Evolutionary conservation across 306 rosid species (phyloP), one percentile per base, ranked within the genome.

Genomic region (Citrullus colocynthis): DNA sequence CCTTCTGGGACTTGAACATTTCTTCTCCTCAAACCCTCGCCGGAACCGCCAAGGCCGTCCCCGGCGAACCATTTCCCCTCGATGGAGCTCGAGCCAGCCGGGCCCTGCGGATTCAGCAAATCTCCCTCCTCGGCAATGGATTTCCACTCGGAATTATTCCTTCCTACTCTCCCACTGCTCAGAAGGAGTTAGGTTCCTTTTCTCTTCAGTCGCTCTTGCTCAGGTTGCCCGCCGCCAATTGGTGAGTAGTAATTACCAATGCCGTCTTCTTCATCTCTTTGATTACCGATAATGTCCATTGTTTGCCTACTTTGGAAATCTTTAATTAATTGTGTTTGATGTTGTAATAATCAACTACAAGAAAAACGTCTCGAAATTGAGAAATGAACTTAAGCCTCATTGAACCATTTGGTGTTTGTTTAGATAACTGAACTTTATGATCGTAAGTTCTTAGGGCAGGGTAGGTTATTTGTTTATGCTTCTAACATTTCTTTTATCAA

Each of bases 1-100:
- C 91, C 21, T 94, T 91, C 85, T 87, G 93, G 95, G 95, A 91
- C 79, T 59, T 85, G 57, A 88, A 92, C 78, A 79, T 91, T 17
- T 78, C 96, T 0, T 85, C 98, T 0, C 90, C 98, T 71, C 96
- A 76, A 39, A 75, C 78, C 80, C 84, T 90, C 4, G 90, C 88
- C 14, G 97, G 96, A 17, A 55, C 84, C 15, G 95, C 88, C 54
- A 90, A 89, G 81, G 79, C 82, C 56, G 82, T 94, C 4, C 97
- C 97, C 0, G 96, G 93, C 18, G 88, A 85, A 62, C 91, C 98
- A 1, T 69, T 90, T 55, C 97, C 98, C 30, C 77, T 88, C 44
- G 97, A 94, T 58, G 91, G 80, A 1, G 81, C 93, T 4, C 81
- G 92, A 7, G 88, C 87, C 18, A 90, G 95, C 82, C 91, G 78